Conservation (phyloP, 2,329 filamentous ascomycete genomes). For the Stemphylium vesicarium region DNA sequence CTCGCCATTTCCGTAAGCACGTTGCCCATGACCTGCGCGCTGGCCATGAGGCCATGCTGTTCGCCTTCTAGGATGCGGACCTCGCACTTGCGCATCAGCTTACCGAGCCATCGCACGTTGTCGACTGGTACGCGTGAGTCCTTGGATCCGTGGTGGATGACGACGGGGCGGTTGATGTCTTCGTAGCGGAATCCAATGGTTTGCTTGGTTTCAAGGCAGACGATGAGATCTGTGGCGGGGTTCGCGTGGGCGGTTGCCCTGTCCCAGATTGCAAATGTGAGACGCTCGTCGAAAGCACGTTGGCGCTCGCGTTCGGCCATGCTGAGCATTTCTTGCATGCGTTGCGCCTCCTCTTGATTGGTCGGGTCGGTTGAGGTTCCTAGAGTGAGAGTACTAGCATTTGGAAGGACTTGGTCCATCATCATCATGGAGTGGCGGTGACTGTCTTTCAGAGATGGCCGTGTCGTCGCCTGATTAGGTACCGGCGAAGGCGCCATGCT, state of each 20-base stretch:
- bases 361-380: conserved; percentile 36
- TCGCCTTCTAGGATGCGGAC: conserved; percentile 89
- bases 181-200: conserved; percentile 96
- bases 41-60: conserved; percentile 95
- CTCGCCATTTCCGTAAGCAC: conserved; percentile 93
- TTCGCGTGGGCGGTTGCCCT: conserved; percentile 90
- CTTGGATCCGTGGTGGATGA: conserved; percentile 91
- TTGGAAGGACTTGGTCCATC: conserved; percentile 57
- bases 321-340: conserved; percentile 60
- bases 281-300: conserved; percentile 77
- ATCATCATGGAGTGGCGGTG: conserved; percentile 56
- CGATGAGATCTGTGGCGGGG: conserved; percentile 88
- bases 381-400: conserved; percentile 42
- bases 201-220: conserved; percentile 89
- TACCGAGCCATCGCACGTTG: conserved; percentile 93
- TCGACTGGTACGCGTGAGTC: conserved; percentile 93
- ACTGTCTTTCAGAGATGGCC: conserved; percentile 39
- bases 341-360: conserved; percentile 36
- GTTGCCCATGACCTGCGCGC: conserved; percentile 87
- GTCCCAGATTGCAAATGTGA: conserved; percentile 95
- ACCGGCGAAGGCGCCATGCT: conserved; percentile 29
- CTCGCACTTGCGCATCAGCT: conserved; percentile 91
- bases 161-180: conserved; percentile 87
- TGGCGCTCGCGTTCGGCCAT: conserved; percentile 75
- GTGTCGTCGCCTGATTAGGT: conserved; percentile 13